A percentile compares a stretch with the other conserved stretches of the same genome.
Evolutionary conservation across 345 rosid genomes (phyloP).

Genomic region (Salix brachista): DNA sequence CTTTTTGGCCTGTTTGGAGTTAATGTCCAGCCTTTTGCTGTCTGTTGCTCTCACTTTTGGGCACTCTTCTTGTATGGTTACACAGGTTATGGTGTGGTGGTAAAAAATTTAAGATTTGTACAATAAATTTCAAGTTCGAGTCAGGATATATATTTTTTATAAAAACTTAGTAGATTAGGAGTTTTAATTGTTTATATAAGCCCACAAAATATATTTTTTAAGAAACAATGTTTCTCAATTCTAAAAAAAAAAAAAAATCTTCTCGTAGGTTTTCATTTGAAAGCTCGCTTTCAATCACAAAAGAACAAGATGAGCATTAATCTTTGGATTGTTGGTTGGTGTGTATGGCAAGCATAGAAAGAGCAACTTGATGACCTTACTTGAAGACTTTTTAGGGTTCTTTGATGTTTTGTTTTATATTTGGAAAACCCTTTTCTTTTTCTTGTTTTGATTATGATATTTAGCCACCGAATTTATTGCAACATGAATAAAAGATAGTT

Average conservation of each 20-base stretch:
- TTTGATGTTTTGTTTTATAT: no score
- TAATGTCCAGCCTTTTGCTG: not conserved
- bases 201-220: no score
- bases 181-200: no score
- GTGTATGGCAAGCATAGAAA: not conserved
- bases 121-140: fast-evolving
- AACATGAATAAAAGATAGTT: no score
- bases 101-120: no score
- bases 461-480: not conserved
- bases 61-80: not conserved
- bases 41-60: not conserved
- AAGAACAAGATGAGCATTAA: not conserved
- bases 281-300: not conserved
- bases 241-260: no score
- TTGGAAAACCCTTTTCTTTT: not conserved
- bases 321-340: not conserved
- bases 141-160: no score
- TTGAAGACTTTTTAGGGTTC: no score
- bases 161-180: fast-evolving
- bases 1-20: not conserved
- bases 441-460: not conserved
- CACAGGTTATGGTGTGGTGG: fast-evolving
- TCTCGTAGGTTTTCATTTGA: not conserved
- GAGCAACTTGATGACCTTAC: not conserved
- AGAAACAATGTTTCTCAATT: no score